A percentile compares a stretch with the other conserved stretches of the same genome.
phyloP scores from a whole-genome alignment of 1,284 basidiomycete genomes.

The Tausonia pullulans region DNA sequence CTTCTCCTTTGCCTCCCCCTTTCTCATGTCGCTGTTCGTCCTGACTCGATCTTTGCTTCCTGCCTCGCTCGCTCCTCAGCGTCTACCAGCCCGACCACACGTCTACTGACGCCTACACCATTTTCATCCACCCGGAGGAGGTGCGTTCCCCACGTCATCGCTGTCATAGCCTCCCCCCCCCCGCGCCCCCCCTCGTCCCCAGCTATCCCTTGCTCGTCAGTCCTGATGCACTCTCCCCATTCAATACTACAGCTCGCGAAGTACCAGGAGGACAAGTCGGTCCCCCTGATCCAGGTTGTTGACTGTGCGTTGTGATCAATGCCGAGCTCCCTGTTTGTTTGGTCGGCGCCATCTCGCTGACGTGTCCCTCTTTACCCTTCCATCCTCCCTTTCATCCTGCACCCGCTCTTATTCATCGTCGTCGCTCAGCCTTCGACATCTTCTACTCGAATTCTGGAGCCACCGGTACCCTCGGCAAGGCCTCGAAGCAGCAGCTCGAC shows the following conservation, averaged over 20 bases:
- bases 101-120: conserved; percentile 55
- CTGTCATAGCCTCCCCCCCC: conserved; percentile 16
- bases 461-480: conserved; percentile 55
- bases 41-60: neutral
- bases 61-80: conserved; percentile 5
- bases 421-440: conserved; percentile 37
- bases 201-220: neutral
- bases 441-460: conserved; percentile 53
- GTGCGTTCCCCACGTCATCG: conserved; percentile 35
- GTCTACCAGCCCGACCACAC: conserved; percentile 62
- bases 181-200: conserved; percentile 15
- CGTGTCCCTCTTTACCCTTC: neutral
- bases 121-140: conserved; percentile 55
- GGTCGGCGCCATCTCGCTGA: neutral
- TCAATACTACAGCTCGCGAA: conserved; percentile 46
- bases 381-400: neutral
- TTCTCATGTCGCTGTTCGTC: no score
- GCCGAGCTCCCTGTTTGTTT: neutral
- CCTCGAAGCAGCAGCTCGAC: conserved; percentile 67
- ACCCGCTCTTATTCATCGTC: conserved; percentile 26
- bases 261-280: conserved; percentile 54
- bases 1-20: neutral
- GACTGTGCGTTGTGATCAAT: neutral
- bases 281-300: conserved; percentile 56
- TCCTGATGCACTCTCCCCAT: neutral